Percentiles rank a stretch among this genome's conserved stretches.
phyloP scores from a whole-genome alignment of 352 stramenopile species.

The Globisporangium apiculatum region DNA sequence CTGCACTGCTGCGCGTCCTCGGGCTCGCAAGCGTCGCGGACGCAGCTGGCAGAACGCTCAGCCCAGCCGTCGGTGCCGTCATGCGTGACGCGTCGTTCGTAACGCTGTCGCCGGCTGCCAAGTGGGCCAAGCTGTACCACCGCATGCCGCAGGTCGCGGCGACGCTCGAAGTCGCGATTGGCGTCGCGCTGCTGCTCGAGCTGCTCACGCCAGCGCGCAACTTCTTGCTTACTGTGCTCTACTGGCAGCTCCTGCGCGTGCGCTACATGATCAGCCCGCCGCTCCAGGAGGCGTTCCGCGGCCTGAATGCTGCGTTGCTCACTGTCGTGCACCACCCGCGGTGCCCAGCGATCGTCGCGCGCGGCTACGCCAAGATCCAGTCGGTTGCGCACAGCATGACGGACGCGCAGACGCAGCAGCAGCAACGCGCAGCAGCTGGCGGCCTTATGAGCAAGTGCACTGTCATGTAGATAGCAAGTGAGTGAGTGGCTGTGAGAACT shows the following conservation, averaged over 20 bases:
- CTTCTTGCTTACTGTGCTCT: constrained; percentile 81
- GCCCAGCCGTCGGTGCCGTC: constrained; percentile 48
- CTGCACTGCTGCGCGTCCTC: constrained; percentile 53
- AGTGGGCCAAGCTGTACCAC: constrained; percentile 80
- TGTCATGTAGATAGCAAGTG: constrained; percentile 48
- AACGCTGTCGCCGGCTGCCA: constrained; percentile 40
- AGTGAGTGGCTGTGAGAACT: background rate
- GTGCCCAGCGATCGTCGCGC: constrained; percentile 46
- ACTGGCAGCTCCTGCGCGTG: constrained; percentile 88
- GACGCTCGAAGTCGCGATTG: constrained; percentile 80
- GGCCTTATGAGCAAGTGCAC: constrained; percentile 45
- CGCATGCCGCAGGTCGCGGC: constrained; percentile 70
- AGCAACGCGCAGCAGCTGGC: constrained; percentile 20
- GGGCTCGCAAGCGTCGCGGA: constrained; percentile 34
- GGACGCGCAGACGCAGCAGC: constrained; percentile 39
- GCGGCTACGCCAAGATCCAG: constrained; percentile 64
- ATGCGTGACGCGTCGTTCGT: constrained; percentile 58
- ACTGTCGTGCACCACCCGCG: constrained; percentile 55
- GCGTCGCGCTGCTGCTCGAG: constrained; percentile 73
- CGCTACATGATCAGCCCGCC: constrained; percentile 89
- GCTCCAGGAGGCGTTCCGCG: constrained; percentile 76
- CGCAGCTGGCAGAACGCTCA: constrained; percentile 39
- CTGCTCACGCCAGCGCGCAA: constrained; percentile 79
- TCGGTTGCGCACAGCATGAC: constrained; percentile 64
- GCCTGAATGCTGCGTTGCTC: constrained; percentile 57